Conservation (phyloP, 345 rosid species). For the Heritiera littoralis region DNA sequence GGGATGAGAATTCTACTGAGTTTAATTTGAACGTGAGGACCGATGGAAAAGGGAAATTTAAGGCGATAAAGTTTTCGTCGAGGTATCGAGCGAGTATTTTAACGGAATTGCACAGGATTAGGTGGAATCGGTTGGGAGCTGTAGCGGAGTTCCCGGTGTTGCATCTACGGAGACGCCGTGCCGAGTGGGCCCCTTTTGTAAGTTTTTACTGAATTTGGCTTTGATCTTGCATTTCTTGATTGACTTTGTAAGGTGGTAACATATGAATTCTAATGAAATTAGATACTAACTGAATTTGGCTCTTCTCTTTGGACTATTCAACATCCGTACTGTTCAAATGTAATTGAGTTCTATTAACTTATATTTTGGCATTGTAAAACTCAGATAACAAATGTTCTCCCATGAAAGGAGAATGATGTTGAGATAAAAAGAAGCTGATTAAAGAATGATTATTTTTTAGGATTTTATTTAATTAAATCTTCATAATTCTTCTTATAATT, state of each 20-base stretch:
- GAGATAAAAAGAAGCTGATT: not conserved
- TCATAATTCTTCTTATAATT: not conserved
- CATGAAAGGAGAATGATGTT: not conserved
- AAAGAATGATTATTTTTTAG: not conserved
- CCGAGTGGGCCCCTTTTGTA: constrained; percentile 85
- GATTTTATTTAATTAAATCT: not conserved
- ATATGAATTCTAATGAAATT: not conserved
- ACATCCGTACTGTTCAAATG: not conserved
- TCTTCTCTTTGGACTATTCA: not conserved
- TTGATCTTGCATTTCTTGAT: not conserved
- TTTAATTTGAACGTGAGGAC: constrained; percentile 77
- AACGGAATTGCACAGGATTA: constrained; percentile 76
- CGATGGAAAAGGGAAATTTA: constrained; percentile 90
- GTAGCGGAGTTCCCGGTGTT: constrained; percentile 82
- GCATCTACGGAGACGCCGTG: constrained; percentile 69
- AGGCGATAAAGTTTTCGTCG: constrained; percentile 80
- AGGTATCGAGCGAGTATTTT: constrained; percentile 71
- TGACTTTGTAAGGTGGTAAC: not conserved
- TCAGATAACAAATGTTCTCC: not conserved
- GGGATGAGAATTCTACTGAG: constrained; percentile 77
- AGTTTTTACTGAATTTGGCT: constrained; percentile 32
- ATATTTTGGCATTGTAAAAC: not conserved
- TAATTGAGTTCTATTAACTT: constrained; percentile 2
- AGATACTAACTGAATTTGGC: not conserved
- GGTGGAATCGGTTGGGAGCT: constrained; percentile 63